phyloP scores from a whole-genome alignment of 148 eudicot species.

The Rhododendron williamsianum region DNA sequence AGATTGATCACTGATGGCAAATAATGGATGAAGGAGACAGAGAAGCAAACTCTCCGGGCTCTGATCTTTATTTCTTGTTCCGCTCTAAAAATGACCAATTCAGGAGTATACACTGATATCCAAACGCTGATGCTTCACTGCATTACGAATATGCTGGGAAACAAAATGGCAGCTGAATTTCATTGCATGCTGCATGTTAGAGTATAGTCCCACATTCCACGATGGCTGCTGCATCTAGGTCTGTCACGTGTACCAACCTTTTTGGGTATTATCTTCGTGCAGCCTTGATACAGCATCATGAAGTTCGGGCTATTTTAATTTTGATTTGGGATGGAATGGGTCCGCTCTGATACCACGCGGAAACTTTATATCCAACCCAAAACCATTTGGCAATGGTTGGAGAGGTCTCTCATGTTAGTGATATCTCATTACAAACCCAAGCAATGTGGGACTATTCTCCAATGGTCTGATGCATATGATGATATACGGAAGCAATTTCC shows the following conservation, averaged over 20 bases:
- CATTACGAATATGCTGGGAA: neutral
- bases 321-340: neutral
- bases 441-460: neutral
- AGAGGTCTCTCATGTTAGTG: neutral
- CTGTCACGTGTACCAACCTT: neutral
- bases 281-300: neutral
- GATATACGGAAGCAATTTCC: neutral
- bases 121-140: neutral
- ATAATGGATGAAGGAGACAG: neutral
- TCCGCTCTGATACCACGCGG: neutral
- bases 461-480: neutral
- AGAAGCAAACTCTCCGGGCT: neutral
- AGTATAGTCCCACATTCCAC: neutral
- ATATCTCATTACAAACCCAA: neutral
- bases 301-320: neutral
- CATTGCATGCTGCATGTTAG: neutral
- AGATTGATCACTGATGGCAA: neutral
- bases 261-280: neutral
- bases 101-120: neutral
- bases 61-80: neutral
- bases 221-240: neutral
- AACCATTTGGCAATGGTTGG: neutral
- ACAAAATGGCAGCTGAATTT: neutral
- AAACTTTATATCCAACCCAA: neutral
- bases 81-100: neutral